Conservation (phyloP, 2,329 filamentous ascomycete genomes). For the Blastomyces parvus region DNA sequence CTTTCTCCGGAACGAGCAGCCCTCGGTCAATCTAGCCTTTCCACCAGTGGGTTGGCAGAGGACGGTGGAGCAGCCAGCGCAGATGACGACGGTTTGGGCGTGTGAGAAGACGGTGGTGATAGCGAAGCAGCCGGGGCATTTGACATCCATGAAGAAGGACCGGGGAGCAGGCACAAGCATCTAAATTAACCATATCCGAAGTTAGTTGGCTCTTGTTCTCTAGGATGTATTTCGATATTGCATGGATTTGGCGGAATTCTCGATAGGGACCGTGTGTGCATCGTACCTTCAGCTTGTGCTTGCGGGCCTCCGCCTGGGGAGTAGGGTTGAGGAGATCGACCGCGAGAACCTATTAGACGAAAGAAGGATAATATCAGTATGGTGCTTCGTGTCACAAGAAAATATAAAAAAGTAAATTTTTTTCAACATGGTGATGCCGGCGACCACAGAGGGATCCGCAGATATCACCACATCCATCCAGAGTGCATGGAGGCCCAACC, state of each 20-base stretch:
- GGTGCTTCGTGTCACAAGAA: background rate
- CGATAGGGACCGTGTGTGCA: conserved; percentile 6
- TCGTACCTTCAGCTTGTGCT: conserved; percentile 99
- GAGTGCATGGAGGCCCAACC: too few relatives aligned
- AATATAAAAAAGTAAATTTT: conserved; percentile 2
- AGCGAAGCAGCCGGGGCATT: conserved; percentile 99
- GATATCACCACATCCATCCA: background rate
- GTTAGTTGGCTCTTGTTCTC: background rate
- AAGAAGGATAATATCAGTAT: conserved; percentile 20
- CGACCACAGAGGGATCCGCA: conserved; percentile 12
- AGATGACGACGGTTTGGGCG: conserved; percentile 99
- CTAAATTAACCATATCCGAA: conserved; percentile 37
- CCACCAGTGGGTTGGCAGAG: conserved; percentile 99
- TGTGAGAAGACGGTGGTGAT: conserved; percentile 99
- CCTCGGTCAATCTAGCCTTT: conserved; percentile 97
- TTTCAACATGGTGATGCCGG: conserved; percentile 6
- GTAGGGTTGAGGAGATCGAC: conserved; percentile 99
- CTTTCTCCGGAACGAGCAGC: conserved; percentile 99
- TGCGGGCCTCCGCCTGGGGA: conserved; percentile 94
- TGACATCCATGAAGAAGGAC: conserved; percentile 99
- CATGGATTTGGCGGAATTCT: conserved; percentile 14
- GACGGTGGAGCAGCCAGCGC: conserved; percentile 98
- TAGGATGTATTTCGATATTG: conserved; percentile 15
- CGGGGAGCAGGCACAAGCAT: conserved; percentile 90
- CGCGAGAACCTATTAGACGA: conserved; percentile 76